Evolutionary conservation across 164 flowering plant species (phyloP), one percentile per base, ranked within the genome.

Genomic region (Vitis rupestris): DNA sequence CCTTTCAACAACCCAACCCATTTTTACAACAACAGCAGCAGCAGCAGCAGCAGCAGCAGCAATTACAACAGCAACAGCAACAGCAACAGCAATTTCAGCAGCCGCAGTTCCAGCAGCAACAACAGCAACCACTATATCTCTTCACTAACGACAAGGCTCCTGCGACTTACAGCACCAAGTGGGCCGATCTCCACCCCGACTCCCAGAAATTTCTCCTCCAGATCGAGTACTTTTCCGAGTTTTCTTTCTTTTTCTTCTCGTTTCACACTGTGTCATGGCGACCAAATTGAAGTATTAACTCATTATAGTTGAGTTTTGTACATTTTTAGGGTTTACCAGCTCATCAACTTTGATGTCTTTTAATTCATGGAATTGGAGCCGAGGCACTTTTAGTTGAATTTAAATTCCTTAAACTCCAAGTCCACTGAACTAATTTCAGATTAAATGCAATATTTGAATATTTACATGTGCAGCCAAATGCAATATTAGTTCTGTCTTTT

Each of bases 101-200:
- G 3, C 88, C 79, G 15, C 90, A 78, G 12, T 90, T 80, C 10
- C 96, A 80, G 65, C 88, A 78, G 54, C 93, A 86, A 17, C 90
- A 81, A n/a, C 97, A 89, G 29, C 93, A 86, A 59, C 92, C 86
- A 57, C 72, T 83, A 14, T 93, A 75, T 73, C 77, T 93, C 14
- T 88, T 88, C 58, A 91, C 95, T 0, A 90, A 84, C n/a, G 99
- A 93, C 3, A 96, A 87, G 55, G 68, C 91, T 53, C 95, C 93
- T 9, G 98, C 94, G 15, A 83, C 70, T 71, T 96, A 93, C 70
- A 72, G 87, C 53, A 93, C 98, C 47, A 93, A 89, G 70, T 96
- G 97, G 99, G 85, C 88, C 0, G 99, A 96, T 81, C 93, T 96
- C 27, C 99, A 96, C 62, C 97, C 98, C 0, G 99, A 96, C 65